A percentile compares a stretch with the other conserved stretches of the same genome.
Evolutionary conservation across 208 protist species (phyloP).

Genomic region (Wallacemonas sp.): DNA sequence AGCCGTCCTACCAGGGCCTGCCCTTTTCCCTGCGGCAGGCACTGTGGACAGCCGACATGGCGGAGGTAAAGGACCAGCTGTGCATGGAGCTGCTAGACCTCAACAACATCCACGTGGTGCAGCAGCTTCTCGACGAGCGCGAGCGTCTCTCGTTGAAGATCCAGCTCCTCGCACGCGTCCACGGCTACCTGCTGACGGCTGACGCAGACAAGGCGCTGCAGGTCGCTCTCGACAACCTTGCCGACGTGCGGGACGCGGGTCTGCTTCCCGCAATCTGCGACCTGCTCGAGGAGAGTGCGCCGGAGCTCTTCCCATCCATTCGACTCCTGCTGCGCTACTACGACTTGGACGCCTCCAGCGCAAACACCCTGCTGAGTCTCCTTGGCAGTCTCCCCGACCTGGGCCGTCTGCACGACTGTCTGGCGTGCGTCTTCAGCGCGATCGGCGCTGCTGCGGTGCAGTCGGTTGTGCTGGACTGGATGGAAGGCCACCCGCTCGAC

Average conservation of each 20-base stretch:
- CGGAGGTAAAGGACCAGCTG: conserved; percentile 28
- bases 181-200: conserved; percentile 30
- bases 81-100: conserved; percentile 48
- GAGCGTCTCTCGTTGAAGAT: conserved; percentile 34
- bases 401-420: not conserved
- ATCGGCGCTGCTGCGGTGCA: conserved; percentile 35
- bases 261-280: conserved; percentile 43
- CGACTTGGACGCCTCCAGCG: conserved; percentile 29
- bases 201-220: conserved; percentile 36
- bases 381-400: conserved; percentile 24
- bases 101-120: conserved; percentile 20
- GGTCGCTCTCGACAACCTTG: conserved; percentile 45
- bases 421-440: conserved; percentile 22
- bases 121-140: conserved; percentile 31
- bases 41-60: conserved; percentile 44
- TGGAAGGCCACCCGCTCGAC: conserved; percentile 61
- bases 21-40: conserved; percentile 29
- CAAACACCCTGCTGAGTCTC: conserved; percentile 28
- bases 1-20: conserved; percentile 19
- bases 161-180: conserved; percentile 44
- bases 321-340: conserved; percentile 52
- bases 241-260: conserved; percentile 34
- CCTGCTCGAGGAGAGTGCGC: conserved; percentile 42
- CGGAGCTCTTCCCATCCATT: conserved; percentile 38
- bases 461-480: conserved; percentile 57